phyloP scores from a whole-genome alignment of 208 protist genomes.

The Acanthamoeba culbertsoni region DNA sequence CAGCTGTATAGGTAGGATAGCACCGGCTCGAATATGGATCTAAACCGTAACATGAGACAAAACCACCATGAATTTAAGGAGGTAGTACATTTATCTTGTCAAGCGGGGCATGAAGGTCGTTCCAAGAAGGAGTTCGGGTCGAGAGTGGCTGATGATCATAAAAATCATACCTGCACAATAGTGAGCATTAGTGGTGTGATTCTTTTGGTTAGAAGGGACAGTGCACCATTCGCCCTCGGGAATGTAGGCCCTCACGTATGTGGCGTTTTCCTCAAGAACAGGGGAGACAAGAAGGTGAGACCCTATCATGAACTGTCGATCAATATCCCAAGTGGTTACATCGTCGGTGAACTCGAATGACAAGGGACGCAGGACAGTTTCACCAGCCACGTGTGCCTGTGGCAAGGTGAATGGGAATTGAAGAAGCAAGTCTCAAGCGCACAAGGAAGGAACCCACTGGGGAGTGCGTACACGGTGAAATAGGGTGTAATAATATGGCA shows the following conservation, averaged over 20 bases:
- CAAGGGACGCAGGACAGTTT: conserved; percentile 78
- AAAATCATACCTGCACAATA: no score
- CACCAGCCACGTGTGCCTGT: conserved; percentile 34
- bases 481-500: conserved; percentile 86
- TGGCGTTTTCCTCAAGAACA: conserved; percentile 64
- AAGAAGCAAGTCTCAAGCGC: background rate
- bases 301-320: conserved; percentile 83
- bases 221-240: conserved; percentile 81
- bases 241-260: conserved; percentile 79
- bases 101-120: no score
- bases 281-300: conserved; percentile 64
- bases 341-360: conserved; percentile 85
- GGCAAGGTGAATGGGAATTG: background rate
- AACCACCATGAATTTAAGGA: no score
- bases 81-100: no score
- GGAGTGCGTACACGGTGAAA: conserved; percentile 59
- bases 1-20: no score
- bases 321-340: conserved; percentile 61
- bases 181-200: no score
- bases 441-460: background rate
- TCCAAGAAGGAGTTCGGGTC: no score
- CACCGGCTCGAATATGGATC: no score
- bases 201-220: no score
- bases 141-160: no score
- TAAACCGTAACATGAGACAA: no score